Evolutionary conservation across 768 basidiomycete species (phyloP), one percentile per base, ranked within the genome.

Genomic region (Gymnopilus dilepis): DNA sequence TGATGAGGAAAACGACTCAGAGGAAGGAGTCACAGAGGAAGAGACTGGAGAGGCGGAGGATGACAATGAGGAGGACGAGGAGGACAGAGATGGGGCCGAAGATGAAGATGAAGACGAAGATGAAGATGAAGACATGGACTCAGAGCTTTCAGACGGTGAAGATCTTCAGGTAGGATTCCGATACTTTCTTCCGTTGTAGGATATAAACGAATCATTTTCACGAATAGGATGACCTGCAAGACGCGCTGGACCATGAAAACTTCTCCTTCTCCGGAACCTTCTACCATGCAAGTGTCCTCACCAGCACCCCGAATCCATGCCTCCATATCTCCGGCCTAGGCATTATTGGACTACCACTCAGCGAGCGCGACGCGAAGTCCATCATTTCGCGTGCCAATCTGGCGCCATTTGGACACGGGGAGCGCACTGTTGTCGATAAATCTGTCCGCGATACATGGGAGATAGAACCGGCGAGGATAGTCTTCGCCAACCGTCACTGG

Each of bases 381-480:
- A 72, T 85, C 43, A 80, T 78, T 22, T 62, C 69, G 0, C 57
- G 64, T 15, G 71, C 79, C 6, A 59, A 62, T 5, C 78, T 78
- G 64, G 80, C 83, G 2, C 80, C 81, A 0, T 84, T 78, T 65
- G 83, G 82, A 1, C 75, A 77, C 55, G 81, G 79, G 15, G 74
- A 77, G 34, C 67, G 73, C 9, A 83, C 80, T 0, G 62, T 82
- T 8, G 73, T 82, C 1, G 77, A 84, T 60, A 81, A 70, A 40
- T 64, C 71, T 1, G 80, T 83, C 7, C 70, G 82, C 12, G 78
- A 84, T 72, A 83, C 81, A 3, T 85, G 82, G 82, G 82, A 84
- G 64, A 79, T 85, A 43, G 78, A 81, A 53, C 76, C 80, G 0
- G 63, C 60, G 0, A 65, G 71, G 48, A 69, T 85, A 6, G 65